phyloP scores from a whole-genome alignment of 2,329 filamentous ascomycete genomes.

The Aspergillus sclerotialis region DNA sequence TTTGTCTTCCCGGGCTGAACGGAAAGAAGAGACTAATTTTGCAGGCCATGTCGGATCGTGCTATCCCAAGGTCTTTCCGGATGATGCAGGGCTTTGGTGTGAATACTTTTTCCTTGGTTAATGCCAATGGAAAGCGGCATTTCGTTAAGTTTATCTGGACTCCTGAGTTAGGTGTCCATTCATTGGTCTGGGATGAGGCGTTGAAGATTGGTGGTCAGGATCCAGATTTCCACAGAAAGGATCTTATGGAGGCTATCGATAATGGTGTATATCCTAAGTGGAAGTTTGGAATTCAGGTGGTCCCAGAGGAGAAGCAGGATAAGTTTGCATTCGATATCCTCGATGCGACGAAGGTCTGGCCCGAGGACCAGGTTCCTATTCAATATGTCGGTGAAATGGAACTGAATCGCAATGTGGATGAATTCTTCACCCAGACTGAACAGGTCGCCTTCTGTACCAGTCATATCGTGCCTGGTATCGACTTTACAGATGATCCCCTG shows the following conservation, averaged over 20 bases:
- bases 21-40: slow-evolving; percentile 2
- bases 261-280: slow-evolving; percentile 65
- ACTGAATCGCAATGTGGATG: slow-evolving; percentile 71
- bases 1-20: neutral
- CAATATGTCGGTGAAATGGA: slow-evolving; percentile 73
- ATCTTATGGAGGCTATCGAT: slow-evolving; percentile 67
- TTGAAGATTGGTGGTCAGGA: slow-evolving; percentile 68
- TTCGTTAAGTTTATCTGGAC: slow-evolving; percentile 31
- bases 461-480: slow-evolving; percentile 72
- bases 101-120: slow-evolving; percentile 28
- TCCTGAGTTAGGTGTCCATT: slow-evolving; percentile 28
- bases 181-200: slow-evolving; percentile 56
- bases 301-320: slow-evolving; percentile 64
- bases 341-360: slow-evolving; percentile 81
- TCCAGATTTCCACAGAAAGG: slow-evolving; percentile 75
- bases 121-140: slow-evolving; percentile 25
- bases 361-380: slow-evolving; percentile 67
- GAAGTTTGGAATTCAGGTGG: slow-evolving; percentile 75
- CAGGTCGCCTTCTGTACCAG: slow-evolving; percentile 77
- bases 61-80: slow-evolving; percentile 27
- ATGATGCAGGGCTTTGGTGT: slow-evolving; percentile 34
- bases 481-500: slow-evolving; percentile 69
- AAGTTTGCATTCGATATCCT: slow-evolving; percentile 81
- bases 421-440: slow-evolving; percentile 77
- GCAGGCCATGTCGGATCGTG: slow-evolving; percentile 30